A percentile compares a stretch with the other conserved stretches of the same genome.
phyloP scores from a whole-genome alignment of 2,329 filamentous ascomycete species.

The Huntiella bhutanensis region DNA sequence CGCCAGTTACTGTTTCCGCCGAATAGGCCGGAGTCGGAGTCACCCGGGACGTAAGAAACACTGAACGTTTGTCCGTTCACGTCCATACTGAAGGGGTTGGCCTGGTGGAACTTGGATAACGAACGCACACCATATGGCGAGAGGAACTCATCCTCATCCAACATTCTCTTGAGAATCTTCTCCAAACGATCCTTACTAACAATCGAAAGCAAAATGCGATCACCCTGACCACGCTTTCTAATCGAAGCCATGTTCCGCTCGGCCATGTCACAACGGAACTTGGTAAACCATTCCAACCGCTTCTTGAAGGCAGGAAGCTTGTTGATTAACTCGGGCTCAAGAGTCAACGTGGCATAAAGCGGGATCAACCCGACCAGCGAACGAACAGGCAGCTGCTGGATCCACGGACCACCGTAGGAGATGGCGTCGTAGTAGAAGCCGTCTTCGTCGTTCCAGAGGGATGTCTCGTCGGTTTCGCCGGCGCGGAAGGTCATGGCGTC shows the following conservation, averaged over 20 bases:
- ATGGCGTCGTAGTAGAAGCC: conserved; percentile 98
- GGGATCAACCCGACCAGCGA: conserved; percentile 89
- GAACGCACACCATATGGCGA: conserved; percentile 81
- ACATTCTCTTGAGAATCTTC: conserved; percentile 77
- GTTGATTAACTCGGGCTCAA: conserved; percentile 87
- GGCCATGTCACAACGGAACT: conserved; percentile 68
- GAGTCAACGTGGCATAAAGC: conserved; percentile 74
- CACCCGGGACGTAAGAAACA: conserved; percentile 81
- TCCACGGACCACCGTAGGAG: conserved; percentile 84
- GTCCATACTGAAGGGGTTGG: conserved; percentile 84
- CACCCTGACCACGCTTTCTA: conserved; percentile 70
- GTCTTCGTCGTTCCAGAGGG: conserved; percentile 89
- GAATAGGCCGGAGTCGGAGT: conserved; percentile 87
- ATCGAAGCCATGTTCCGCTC: conserved; percentile 93
- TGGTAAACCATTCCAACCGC: conserved; percentile 82
- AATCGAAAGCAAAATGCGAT: conserved; percentile 71
- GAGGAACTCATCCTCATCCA: conserved; percentile 85
- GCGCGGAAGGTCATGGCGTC: conserved; percentile 84
- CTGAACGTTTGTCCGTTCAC: conserved; percentile 81
- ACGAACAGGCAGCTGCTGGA: conserved; percentile 76
- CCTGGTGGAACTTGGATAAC: conserved; percentile 76
- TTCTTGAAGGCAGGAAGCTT: conserved; percentile 85
- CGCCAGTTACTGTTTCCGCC: conserved; percentile 98
- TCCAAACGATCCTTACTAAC: conserved; percentile 85
- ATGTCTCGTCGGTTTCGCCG: conserved; percentile 53